phyloP scores from a whole-genome alignment of 768 basidiomycete genomes.

The Botryobasidium botryosum region DNA sequence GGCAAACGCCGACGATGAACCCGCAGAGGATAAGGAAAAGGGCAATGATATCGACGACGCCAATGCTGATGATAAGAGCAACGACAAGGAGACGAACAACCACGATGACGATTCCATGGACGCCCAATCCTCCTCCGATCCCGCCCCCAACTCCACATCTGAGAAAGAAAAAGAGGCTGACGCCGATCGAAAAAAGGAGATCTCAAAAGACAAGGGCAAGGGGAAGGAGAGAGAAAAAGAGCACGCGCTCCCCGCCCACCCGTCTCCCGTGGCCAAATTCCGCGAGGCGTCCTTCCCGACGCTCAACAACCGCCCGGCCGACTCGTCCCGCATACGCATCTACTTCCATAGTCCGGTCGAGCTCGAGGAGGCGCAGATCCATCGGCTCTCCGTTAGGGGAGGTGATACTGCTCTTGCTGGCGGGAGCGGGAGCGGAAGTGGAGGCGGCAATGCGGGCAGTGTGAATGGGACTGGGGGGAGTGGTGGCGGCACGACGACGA shows the following conservation, averaged over 20 bases:
- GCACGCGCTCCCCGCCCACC: no score
- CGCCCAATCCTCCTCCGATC: conserved; percentile 1
- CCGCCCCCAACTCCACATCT: conserved; percentile 10
- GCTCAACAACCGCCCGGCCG: conserved; percentile 5
- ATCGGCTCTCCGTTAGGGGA: not conserved
- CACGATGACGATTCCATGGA: not conserved
- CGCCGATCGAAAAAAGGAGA: conserved; percentile 6
- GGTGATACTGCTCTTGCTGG: no score
- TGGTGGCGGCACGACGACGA: not conserved
- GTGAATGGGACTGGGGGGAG: no score
- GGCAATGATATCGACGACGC: conserved; percentile 5
- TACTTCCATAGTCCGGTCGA: conserved; percentile 78
- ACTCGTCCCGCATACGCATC: conserved; percentile 58
- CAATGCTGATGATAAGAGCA: not conserved
- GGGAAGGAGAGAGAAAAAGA: no score
- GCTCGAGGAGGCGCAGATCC: conserved; percentile 4
- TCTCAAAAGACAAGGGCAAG: no score
- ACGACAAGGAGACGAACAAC: not conserved
- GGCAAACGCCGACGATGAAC: no score
- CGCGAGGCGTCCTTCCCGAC: conserved; percentile 11
- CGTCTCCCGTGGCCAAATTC: conserved; percentile 9
- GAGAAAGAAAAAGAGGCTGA: not conserved
- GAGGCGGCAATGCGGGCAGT: no score
- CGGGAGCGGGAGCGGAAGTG: no score
- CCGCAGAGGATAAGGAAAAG: conserved; percentile 11